Conservation (phyloP, 768 basidiomycete species). For the Paxillus ammoniavirescens region DNA sequence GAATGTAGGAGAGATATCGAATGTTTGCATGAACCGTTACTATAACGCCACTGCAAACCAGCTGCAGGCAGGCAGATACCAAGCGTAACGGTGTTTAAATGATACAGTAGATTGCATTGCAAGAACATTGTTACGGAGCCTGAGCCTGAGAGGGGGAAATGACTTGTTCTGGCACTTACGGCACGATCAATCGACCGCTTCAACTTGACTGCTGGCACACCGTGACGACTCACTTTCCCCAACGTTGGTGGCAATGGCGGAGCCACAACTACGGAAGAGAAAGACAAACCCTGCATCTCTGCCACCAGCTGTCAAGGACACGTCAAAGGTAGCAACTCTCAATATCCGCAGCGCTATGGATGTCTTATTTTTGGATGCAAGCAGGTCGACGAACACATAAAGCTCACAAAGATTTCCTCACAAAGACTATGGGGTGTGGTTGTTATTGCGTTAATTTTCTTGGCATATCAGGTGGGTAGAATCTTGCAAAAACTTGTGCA, state of each 20-base stretch:
- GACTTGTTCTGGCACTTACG: background rate
- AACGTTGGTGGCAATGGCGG: constrained; percentile 7
- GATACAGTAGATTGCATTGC: too few relatives aligned
- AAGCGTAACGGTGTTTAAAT: background rate
- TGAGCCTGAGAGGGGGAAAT: background rate
- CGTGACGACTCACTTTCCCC: background rate
- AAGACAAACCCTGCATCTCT: constrained; percentile 5
- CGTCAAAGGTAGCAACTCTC: constrained; percentile 6
- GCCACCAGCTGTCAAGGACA: background rate
- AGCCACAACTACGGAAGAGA: constrained; percentile 23
- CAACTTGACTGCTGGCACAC: background rate
- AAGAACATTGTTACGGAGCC: too few relatives aligned
- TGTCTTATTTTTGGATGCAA: background rate
- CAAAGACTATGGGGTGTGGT: constrained; percentile 12
- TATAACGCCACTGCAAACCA: background rate
- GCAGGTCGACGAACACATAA: constrained; percentile 4
- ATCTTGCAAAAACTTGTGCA: background rate
- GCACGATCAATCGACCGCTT: background rate
- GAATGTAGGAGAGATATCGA: too few relatives aligned
- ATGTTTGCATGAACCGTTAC: background rate
- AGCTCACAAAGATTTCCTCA: background rate
- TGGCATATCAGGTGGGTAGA: constrained; percentile 21
- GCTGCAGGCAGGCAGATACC: background rate
- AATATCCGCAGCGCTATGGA: background rate
- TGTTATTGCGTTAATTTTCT: constrained; percentile 5